These are phyloP conservation scores for Eudorina sp. DNA, from an alignment of 139 green algal species.

Conservation along the genomic window DNA sequence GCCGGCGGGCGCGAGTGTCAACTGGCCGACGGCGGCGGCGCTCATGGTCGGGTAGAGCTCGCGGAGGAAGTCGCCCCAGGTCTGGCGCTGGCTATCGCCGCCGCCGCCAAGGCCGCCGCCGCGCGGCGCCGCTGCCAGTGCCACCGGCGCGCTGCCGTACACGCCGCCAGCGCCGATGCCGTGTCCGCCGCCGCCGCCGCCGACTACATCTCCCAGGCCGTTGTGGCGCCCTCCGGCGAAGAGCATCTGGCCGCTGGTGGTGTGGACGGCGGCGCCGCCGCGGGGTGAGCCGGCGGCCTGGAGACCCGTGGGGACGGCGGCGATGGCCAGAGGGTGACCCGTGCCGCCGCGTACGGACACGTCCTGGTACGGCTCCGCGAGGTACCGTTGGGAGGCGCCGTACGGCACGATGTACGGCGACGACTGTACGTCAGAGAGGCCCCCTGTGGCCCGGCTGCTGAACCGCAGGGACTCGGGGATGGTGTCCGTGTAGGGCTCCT, in stretches of 20 bases:
- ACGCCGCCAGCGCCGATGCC: not conserved
- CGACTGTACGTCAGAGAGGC: too few relatives aligned
- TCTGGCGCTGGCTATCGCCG: not conserved
- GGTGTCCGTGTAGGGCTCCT: too few relatives aligned
- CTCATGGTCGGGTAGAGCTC: not conserved
- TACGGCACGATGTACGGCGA: not conserved
- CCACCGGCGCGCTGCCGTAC: not conserved
- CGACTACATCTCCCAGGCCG: too few relatives aligned
- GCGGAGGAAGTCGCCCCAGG: not conserved
- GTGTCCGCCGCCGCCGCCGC: not conserved
- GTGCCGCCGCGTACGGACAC: not conserved
- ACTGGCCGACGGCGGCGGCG: too few relatives aligned
- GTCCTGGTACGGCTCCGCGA: not conserved
- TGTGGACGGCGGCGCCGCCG: not conserved
- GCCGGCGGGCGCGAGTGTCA: too few relatives aligned
- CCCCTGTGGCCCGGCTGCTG: too few relatives aligned
- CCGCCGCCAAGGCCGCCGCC: not conserved
- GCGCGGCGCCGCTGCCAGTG: not conserved
- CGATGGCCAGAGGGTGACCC: not conserved
- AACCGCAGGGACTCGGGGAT: too few relatives aligned
- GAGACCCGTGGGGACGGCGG: not conserved
- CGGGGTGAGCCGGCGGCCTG: not conserved
- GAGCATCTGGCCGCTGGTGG: not conserved
- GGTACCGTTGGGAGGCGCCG: not conserved
- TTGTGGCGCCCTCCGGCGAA: not conserved